phyloP scores from a whole-genome alignment of 108 stramenopile species.

The Cyclotella baltica region DNA sequence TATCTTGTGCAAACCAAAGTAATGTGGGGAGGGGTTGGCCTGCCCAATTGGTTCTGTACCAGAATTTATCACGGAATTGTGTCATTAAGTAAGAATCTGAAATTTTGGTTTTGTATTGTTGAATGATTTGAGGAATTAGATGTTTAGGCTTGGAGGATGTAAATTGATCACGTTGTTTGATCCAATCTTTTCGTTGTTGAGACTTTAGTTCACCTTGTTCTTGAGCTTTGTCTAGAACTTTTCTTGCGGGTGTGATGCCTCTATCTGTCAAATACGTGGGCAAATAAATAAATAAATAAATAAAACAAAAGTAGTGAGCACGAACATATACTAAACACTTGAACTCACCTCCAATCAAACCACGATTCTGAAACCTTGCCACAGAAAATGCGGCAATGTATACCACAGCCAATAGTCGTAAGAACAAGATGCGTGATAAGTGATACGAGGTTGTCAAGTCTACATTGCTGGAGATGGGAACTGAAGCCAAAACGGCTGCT shows the following conservation, averaged over 20 bases:
- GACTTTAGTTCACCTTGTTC: slow-evolving; percentile 31
- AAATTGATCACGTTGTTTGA: slow-evolving; percentile 21
- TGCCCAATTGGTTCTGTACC: slow-evolving; percentile 58
- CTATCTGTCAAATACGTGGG: slow-evolving; percentile 27
- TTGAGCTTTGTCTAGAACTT: slow-evolving; percentile 50
- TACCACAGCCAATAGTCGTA: slow-evolving; percentile 70
- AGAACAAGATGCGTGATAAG: slow-evolving; percentile 64
- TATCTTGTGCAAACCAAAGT: slow-evolving; percentile 61
- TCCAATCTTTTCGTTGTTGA: slow-evolving; percentile 50
- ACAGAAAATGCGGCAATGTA: slow-evolving; percentile 68
- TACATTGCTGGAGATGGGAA: not conserved
- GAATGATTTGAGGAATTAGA: not conserved
- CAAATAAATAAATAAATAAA: not conserved
- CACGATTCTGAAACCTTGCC: slow-evolving; percentile 66
- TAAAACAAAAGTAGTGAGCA: not conserved
- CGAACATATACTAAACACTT: not conserved
- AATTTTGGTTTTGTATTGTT: slow-evolving; percentile 7
- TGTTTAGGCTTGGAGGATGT: not conserved
- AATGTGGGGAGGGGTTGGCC: slow-evolving; percentile 59
- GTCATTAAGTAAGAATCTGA: not conserved
- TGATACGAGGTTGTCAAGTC: slow-evolving; percentile 43
- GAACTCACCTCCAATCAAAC: slow-evolving; percentile 54
- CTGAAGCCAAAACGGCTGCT: not conserved
- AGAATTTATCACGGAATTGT: slow-evolving; percentile 53
- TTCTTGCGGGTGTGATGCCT: slow-evolving; percentile 64